These are phyloP conservation scores for Monilinia aucupariae DNA, from an alignment of 2,329 filamentous ascomycete genomes.

Conservation along the genomic window DNA sequence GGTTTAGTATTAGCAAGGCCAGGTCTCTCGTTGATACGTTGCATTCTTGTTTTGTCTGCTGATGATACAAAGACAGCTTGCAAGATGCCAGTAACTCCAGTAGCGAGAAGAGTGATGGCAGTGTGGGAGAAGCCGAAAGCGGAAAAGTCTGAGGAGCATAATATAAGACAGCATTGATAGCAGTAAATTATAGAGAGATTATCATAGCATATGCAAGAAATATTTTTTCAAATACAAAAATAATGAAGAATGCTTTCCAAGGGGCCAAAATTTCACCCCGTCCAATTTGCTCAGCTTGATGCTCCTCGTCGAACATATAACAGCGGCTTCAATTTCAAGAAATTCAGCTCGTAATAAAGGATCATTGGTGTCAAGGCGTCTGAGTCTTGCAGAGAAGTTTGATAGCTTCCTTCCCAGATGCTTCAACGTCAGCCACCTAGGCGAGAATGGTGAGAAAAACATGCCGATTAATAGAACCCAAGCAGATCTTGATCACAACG, in stretches of 20 bases:
- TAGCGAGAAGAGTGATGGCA: slow-evolving; percentile 54
- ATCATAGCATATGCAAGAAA: slow-evolving; percentile 45
- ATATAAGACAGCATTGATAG: slow-evolving; percentile 42
- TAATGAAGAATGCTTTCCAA: slow-evolving; percentile 37
- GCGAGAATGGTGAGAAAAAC: slow-evolving; percentile 58
- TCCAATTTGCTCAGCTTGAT: slow-evolving; percentile 35
- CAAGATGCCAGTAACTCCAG: slow-evolving; percentile 63
- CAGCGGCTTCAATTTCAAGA: slow-evolving; percentile 51
- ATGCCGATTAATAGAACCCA: slow-evolving; percentile 53
- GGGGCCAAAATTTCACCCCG: slow-evolving; percentile 46
- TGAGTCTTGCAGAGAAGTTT: slow-evolving; percentile 41
- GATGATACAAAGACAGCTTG: slow-evolving; percentile 63
- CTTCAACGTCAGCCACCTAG: slow-evolving; percentile 64
- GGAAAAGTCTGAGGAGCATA: slow-evolving; percentile 45
- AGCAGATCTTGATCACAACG: slow-evolving; percentile 54
- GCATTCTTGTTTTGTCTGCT: slow-evolving; percentile 35
- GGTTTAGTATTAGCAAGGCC: slow-evolving; percentile 30
- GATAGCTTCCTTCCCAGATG: slow-evolving; percentile 53
- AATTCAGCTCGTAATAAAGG: slow-evolving; percentile 51
- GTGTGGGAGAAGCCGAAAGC: slow-evolving; percentile 39
- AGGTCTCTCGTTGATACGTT: slow-evolving; percentile 26
- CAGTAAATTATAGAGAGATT: slow-evolving; percentile 48
- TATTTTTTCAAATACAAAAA: slow-evolving; percentile 42
- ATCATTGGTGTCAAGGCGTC: slow-evolving; percentile 42
- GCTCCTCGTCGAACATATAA: slow-evolving; percentile 48